These are phyloP conservation scores for Sporisorium graminicola DNA, from an alignment of 1,284 basidiomycete genomes.

Conservation along the genomic window DNA sequence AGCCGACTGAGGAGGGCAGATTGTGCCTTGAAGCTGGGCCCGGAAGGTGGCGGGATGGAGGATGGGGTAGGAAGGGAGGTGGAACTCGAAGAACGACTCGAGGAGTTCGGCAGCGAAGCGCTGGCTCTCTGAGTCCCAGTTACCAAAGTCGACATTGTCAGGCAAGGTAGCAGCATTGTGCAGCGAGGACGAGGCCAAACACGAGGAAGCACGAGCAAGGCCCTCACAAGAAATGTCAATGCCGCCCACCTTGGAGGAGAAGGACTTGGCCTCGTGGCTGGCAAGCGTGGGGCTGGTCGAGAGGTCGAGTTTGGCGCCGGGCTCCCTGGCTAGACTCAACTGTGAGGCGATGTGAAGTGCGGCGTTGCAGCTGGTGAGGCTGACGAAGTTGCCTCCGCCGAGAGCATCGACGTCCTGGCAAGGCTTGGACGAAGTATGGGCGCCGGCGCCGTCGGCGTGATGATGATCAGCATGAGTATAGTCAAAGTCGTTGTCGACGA, in stretches of 20 bases:
- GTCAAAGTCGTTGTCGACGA: conserved; percentile 10
- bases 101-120: conserved; percentile 36
- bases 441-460: not conserved
- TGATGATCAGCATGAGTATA: conserved; percentile 6
- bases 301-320: conserved; percentile 15
- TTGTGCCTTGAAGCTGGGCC: conserved; percentile 45
- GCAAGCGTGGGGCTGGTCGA: conserved; percentile 9
- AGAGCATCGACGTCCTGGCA: conserved; percentile 28
- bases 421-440: conserved; percentile 7
- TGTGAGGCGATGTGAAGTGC: conserved; percentile 48
- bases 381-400: conserved; percentile 42
- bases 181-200: conserved; percentile 8
- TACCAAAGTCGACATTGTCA: conserved; percentile 32
- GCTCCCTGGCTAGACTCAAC: conserved; percentile 26
- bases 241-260: conserved; percentile 12
- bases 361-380: conserved; percentile 51
- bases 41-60: conserved; percentile 52
- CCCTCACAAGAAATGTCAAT: conserved; percentile 40
- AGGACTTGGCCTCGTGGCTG: conserved; percentile 12
- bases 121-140: conserved; percentile 39
- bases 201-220: conserved; percentile 34
- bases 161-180: conserved; percentile 23
- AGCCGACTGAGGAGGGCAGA: conserved; percentile 27
- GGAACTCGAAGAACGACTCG: conserved; percentile 53
- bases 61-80: conserved; percentile 50